Evolutionary conservation across 345 rosid genomes (phyloP).

Genomic region (Syzygium oleosum): DNA sequence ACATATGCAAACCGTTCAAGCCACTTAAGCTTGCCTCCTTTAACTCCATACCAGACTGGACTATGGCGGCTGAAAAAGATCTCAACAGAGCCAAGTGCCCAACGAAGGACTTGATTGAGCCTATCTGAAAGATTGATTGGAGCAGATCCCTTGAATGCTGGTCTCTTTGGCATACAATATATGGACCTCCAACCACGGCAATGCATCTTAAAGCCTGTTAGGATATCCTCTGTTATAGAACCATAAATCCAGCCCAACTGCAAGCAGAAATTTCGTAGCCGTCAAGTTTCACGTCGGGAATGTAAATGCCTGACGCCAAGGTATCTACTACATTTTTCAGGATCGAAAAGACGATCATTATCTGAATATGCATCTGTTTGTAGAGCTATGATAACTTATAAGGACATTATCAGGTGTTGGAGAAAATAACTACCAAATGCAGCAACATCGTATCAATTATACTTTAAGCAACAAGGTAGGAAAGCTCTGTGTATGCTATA

Average conservation of each 20-base stretch:
- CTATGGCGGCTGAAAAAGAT: constrained; percentile 96
- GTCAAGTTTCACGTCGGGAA: neutral
- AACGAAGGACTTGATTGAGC: constrained; percentile 92
- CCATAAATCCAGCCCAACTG: constrained; percentile 99
- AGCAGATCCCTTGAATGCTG: constrained; percentile 98
- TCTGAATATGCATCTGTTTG: neutral
- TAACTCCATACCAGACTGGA: constrained; percentile 83
- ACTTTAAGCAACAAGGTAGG: neutral
- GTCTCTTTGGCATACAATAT: constrained; percentile 84
- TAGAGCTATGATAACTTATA: neutral
- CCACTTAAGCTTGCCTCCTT: constrained; percentile 91
- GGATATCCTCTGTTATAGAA: constrained; percentile 93
- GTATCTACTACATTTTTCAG: neutral
- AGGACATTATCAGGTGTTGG: neutral
- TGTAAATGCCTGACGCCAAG: neutral
- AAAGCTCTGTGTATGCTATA: neutral
- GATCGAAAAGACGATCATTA: neutral
- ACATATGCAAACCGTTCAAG: constrained; percentile 88
- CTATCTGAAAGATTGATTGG: constrained; percentile 97
- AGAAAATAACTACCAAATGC: neutral
- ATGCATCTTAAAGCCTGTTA: constrained; percentile 98
- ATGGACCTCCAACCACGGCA: constrained; percentile 99
- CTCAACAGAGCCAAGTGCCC: constrained; percentile 99
- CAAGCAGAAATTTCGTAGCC: neutral
- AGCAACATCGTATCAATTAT: neutral